Evolutionary conservation across 768 basidiomycete genomes (phyloP).

Genomic region (Lentinula lateritia): DNA sequence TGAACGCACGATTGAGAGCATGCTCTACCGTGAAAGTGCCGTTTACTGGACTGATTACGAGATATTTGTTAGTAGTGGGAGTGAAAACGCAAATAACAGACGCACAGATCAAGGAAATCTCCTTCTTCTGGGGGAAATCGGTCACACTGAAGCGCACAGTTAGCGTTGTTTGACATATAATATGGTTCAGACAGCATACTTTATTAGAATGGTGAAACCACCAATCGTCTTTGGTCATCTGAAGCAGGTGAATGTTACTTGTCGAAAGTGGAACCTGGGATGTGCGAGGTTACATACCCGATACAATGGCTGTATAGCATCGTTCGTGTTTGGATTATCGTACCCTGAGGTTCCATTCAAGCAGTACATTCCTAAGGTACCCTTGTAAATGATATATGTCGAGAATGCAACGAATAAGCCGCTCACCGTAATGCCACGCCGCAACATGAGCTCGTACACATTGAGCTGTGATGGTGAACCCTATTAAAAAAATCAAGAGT

Average conservation of each 20-base stretch:
- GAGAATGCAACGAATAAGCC: background rate
- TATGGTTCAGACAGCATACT: constrained; percentile 14
- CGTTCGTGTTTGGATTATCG: constrained; percentile 25
- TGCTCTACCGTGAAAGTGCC: constrained; percentile 37
- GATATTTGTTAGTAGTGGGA: background rate
- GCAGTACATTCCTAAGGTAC: constrained; percentile 10
- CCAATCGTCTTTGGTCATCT: constrained; percentile 31
- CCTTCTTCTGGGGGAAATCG: constrained; percentile 37
- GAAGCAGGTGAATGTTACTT: background rate
- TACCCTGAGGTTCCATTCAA: constrained; percentile 16
- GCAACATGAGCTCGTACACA: constrained; percentile 5
- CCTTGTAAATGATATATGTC: too few relatives aligned
- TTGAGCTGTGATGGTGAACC: background rate
- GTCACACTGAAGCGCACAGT: constrained; percentile 28
- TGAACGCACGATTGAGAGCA: constrained; percentile 36
- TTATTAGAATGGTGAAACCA: constrained; percentile 36
- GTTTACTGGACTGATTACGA: constrained; percentile 28
- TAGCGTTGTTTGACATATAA: background rate
- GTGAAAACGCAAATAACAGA: background rate
- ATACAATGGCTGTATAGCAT: constrained; percentile 28
- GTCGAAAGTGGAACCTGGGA: background rate
- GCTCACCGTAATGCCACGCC: constrained; percentile 8
- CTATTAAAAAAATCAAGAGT: background rate
- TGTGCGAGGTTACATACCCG: constrained; percentile 14
- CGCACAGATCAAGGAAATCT: constrained; percentile 38